phyloP scores from a whole-genome alignment of 257 asterid genomes.

The Solanum gandarillasii region DNA sequence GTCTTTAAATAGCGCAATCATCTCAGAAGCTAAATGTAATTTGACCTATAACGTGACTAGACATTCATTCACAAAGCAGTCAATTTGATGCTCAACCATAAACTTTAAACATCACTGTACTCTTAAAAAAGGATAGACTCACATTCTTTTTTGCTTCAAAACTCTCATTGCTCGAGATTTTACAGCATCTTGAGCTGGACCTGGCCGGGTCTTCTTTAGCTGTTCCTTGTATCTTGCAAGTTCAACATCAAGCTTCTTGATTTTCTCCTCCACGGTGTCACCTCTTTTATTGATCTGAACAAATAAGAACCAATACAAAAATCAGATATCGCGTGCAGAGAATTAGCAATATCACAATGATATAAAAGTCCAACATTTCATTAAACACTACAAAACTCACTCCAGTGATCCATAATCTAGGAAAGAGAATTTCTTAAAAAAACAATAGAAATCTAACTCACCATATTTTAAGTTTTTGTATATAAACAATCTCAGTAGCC shows the following conservation, averaged over 20 bases:
- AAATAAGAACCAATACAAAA: not conserved
- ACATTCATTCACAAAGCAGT: not conserved
- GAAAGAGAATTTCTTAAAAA: not conserved
- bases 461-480: not conserved
- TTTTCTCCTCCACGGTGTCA: slow-evolving; percentile 81
- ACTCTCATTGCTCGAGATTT: slow-evolving; percentile 98
- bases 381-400: not conserved
- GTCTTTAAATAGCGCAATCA: not conserved
- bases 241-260: slow-evolving; percentile 74
- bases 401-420: not conserved
- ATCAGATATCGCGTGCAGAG: not conserved
- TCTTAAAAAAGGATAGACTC: slow-evolving; percentile 10
- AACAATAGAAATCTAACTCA: not conserved
- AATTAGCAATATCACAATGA: not conserved
- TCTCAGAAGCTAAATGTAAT: not conserved
- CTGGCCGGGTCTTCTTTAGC: slow-evolving; percentile 88
- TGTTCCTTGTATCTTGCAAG: slow-evolving; percentile 73
- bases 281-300: slow-evolving; percentile 87
- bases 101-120: not conserved
- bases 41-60: not conserved
- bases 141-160: slow-evolving; percentile 92
- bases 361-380: not conserved
- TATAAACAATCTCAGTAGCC: not conserved
- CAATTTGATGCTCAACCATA: not conserved
- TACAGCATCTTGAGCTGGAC: slow-evolving; percentile 96